phyloP scores from a whole-genome alignment of 176 grass and related monocot genomes.

The Paspalum vaginatum region DNA sequence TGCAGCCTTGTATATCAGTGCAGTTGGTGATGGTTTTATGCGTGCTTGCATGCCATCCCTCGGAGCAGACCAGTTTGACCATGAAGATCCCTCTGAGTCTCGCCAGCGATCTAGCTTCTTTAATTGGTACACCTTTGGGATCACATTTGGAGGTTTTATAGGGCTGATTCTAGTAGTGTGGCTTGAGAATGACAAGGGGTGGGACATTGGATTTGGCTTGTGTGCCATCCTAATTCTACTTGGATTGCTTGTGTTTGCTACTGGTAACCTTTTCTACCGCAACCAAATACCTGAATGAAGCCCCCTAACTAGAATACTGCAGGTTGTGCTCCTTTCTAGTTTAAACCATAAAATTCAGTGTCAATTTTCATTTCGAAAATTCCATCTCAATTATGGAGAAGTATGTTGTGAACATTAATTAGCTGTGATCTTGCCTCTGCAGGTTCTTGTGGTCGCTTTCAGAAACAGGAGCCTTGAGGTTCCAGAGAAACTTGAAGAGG shows the following conservation, averaged over 20 bases:
- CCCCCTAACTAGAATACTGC: slow-evolving; percentile 57
- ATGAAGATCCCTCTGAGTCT: slow-evolving; percentile 44
- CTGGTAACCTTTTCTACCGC: slow-evolving; percentile 57
- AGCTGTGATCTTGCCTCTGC: slow-evolving; percentile 2
- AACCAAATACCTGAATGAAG: slow-evolving; percentile 57
- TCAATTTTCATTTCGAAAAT: not conserved
- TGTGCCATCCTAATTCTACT: slow-evolving; percentile 45
- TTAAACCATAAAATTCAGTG: not conserved
- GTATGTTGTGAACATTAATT: slow-evolving; percentile 17
- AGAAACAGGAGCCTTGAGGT: slow-evolving; percentile 55
- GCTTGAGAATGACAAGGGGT: slow-evolving; percentile 61
- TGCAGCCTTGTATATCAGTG: slow-evolving; percentile 40
- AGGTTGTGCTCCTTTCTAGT: slow-evolving; percentile 44
- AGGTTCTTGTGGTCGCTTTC: slow-evolving; percentile 75
- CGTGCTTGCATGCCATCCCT: slow-evolving; percentile 62
- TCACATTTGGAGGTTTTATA: slow-evolving; percentile 55
- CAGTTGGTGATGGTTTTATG: slow-evolving; percentile 58
- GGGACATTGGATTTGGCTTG: slow-evolving; percentile 59
- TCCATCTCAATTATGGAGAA: not conserved
- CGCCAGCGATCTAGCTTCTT: slow-evolving; percentile 65
- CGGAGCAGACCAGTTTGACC: slow-evolving; percentile 68
- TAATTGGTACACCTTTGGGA: slow-evolving; percentile 56
- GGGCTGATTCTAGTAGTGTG: slow-evolving; percentile 63
- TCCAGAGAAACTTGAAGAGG: slow-evolving; percentile 52
- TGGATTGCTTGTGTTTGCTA: slow-evolving; percentile 49